These are phyloP conservation scores for Trametes elegans DNA, from an alignment of 768 basidiomycete genomes.

Conservation along the genomic window DNA sequence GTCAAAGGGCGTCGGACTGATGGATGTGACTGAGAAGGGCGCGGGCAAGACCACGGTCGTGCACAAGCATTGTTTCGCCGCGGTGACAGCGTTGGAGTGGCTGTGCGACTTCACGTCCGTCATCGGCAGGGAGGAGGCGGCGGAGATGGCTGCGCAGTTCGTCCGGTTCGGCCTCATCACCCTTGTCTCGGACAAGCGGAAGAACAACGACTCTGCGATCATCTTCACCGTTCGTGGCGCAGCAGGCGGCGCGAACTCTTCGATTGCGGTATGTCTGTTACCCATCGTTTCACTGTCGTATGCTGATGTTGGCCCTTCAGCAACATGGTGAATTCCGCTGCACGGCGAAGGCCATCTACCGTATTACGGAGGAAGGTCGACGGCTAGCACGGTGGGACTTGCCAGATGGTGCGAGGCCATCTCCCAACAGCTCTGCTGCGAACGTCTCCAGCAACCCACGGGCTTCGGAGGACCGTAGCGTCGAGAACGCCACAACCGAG, in stretches of 20 bases:
- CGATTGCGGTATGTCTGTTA: constrained; percentile 57
- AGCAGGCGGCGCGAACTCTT: constrained; percentile 70
- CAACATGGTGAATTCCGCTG: constrained; percentile 96
- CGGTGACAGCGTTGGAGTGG: constrained; percentile 92
- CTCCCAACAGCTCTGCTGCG: constrained; percentile 64
- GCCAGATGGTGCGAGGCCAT: constrained; percentile 42
- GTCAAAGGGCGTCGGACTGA: constrained; percentile 68
- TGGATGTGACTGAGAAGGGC: constrained; percentile 68
- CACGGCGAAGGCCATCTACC: constrained; percentile 93
- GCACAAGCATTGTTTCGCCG: constrained; percentile 79
- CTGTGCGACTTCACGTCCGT: constrained; percentile 96
- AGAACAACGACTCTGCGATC: constrained; percentile 88
- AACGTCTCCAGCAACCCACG: constrained; percentile 56
- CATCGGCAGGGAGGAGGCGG: constrained; percentile 92
- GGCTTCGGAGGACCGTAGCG: constrained; percentile 52
- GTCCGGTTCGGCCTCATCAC: constrained; percentile 90
- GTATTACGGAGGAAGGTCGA: constrained; percentile 88
- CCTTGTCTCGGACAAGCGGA: constrained; percentile 87
- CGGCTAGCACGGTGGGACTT: constrained; percentile 84
- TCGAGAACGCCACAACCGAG: constrained; percentile 29
- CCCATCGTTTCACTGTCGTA: constrained; percentile 1
- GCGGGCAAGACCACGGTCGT: constrained; percentile 47
- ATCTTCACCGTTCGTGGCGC: constrained; percentile 89
- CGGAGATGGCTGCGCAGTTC: constrained; percentile 97
- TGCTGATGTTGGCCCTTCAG: constrained; percentile 38